A percentile compares a stretch with the other conserved stretches of the same genome.
phyloP scores from a whole-genome alignment of 78 protist species.

The Dictyostelium capitatum region DNA sequence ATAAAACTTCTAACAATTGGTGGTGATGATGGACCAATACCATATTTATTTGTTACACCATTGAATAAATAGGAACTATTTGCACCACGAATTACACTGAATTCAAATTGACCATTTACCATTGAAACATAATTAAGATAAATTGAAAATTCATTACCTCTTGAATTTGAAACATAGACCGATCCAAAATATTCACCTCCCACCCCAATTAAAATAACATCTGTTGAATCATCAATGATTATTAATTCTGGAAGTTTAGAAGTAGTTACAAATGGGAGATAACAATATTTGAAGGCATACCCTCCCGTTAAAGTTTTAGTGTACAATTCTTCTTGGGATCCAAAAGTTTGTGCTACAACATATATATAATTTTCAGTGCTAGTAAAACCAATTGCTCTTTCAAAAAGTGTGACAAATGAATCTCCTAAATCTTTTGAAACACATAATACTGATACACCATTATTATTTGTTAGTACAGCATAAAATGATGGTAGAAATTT shows the following conservation, averaged over 20 bases:
- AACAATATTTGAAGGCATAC: slow-evolving; percentile 32
- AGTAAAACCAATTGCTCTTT: slow-evolving; percentile 11
- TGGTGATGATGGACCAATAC: neutral
- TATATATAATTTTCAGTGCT: slow-evolving; percentile 20
- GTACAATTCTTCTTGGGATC: neutral
- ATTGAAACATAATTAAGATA: neutral
- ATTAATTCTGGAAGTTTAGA: slow-evolving; percentile 24
- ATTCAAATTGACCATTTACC: slow-evolving; percentile 27
- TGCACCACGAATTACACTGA: slow-evolving; percentile 24
- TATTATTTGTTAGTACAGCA: neutral
- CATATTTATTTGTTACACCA: neutral
- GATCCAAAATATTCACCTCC: neutral
- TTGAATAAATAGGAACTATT: slow-evolving; percentile 41
- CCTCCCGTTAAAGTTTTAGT: neutral
- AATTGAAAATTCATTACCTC: slow-evolving; percentile 18
- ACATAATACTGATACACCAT: neutral
- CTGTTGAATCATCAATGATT: slow-evolving; percentile 31
- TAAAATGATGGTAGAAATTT: neutral
- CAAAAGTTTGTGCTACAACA: neutral
- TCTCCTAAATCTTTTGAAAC: slow-evolving; percentile 26
- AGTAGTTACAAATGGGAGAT: slow-evolving; percentile 52
- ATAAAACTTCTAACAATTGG: neutral
- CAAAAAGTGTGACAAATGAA: neutral
- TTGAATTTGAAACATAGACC: slow-evolving; percentile 5
- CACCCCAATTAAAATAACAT: slow-evolving; percentile 45